These are phyloP conservation scores for Dacryopinax spathularia DNA, from an alignment of 768 basidiomycete genomes.

Conservation along the genomic window DNA sequence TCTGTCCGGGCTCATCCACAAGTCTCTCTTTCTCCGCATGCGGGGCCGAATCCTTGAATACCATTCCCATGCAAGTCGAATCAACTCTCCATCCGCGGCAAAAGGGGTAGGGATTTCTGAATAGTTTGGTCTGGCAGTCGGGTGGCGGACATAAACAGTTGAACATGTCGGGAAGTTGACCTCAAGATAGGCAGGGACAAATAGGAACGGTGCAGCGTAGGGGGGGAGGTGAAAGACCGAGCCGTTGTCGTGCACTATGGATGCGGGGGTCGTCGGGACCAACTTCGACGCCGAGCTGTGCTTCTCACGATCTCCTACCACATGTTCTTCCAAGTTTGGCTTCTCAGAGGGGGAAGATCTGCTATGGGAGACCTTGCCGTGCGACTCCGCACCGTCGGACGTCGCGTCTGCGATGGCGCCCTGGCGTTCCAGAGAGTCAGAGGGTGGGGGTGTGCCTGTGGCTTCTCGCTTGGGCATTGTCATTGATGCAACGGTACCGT, in stretches of 20 bases:
- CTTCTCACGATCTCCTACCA: too few relatives aligned
- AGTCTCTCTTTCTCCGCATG: slow-evolving; percentile 40
- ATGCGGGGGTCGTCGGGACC: neutral
- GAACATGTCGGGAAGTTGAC: slow-evolving; percentile 80
- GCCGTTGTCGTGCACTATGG: neutral
- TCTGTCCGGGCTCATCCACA: neutral
- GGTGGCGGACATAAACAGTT: slow-evolving; percentile 84
- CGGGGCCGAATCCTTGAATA: slow-evolving; percentile 59
- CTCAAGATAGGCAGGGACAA: slow-evolving; percentile 84
- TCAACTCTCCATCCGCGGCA: slow-evolving; percentile 85
- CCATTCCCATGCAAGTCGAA: slow-evolving; percentile 94
- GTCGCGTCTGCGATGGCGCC: too few relatives aligned
- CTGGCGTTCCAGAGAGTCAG: too few relatives aligned
- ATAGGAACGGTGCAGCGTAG: slow-evolving; percentile 81
- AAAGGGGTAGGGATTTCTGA: slow-evolving; percentile 92
- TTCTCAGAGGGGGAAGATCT: too few relatives aligned
- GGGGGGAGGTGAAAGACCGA: slow-evolving; percentile 59
- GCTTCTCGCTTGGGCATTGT: neutral
- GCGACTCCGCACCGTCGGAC: too few relatives aligned
- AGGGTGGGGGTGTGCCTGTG: neutral
- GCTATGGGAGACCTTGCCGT: too few relatives aligned
- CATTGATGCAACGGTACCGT: neutral
- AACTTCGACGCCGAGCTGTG: neutral
- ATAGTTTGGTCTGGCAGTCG: slow-evolving; percentile 90
- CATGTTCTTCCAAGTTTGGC: too few relatives aligned